These are phyloP conservation scores for Populus pruinosa DNA, from an alignment of 345 rosid genomes.

Conservation along the genomic window DNA sequence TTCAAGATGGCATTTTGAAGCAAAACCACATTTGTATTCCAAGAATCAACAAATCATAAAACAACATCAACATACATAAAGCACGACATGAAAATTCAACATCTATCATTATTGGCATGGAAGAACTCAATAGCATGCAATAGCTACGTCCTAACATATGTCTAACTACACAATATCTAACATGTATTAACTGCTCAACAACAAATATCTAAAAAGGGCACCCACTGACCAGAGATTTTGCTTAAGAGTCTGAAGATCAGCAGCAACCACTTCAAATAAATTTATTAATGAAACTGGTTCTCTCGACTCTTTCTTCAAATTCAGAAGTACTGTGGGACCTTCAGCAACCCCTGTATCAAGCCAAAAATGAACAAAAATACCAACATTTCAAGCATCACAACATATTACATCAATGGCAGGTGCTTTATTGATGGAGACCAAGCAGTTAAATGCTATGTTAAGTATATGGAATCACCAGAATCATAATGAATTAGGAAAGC, in stretches of 20 bases:
- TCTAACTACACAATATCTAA: not conserved
- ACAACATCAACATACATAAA: not conserved
- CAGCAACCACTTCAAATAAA: constrained; percentile 76
- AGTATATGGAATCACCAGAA: too few relatives aligned
- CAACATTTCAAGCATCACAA: not conserved
- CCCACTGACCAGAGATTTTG: constrained; percentile 87
- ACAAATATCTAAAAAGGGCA: constrained; percentile 8
- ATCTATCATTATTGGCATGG: not conserved
- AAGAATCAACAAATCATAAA: not conserved
- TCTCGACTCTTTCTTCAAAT: constrained; percentile 51
- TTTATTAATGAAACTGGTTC: constrained; percentile 50
- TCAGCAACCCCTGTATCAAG: constrained; percentile 41
- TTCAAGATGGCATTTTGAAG: not conserved
- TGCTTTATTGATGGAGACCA: not conserved
- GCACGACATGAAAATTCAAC: not conserved
- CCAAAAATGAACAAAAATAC: constrained; percentile 8
- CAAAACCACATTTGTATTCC: not conserved
- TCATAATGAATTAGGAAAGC: not conserved
- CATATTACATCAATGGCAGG: not conserved
- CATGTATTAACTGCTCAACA: not conserved
- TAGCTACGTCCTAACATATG: not conserved
- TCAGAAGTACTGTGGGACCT: constrained; percentile 44
- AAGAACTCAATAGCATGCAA: not conserved
- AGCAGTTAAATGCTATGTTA: not conserved
- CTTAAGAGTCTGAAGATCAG: constrained; percentile 74